phyloP scores from a whole-genome alignment of 2,329 filamentous ascomycete species.

The Curvularia sp. region DNA sequence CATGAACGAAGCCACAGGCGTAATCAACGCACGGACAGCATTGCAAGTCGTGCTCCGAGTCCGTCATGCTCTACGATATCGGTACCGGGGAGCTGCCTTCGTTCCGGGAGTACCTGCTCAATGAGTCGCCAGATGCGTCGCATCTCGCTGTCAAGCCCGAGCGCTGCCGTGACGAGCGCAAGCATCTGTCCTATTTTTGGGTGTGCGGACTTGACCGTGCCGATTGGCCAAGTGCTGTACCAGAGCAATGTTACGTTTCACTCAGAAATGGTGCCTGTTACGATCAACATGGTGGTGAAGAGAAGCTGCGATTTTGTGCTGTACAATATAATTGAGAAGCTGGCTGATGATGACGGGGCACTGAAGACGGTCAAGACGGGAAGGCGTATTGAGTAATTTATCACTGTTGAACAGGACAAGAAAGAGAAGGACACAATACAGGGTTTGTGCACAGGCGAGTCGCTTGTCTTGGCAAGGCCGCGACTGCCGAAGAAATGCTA shows the following conservation, averaged over 20 bases:
- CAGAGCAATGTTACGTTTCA: constrained; percentile 51
- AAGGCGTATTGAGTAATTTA: constrained; percentile 34
- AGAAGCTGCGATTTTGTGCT: constrained; percentile 56
- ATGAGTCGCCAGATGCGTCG: constrained; percentile 40
- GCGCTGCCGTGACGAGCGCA: constrained; percentile 43
- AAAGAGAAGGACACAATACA: too few relatives aligned
- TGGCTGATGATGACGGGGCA: constrained; percentile 52
- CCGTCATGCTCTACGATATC: constrained; percentile 54
- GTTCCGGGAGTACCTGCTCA: constrained; percentile 50
- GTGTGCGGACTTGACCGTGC: constrained; percentile 53
- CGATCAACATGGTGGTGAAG: constrained; percentile 53
- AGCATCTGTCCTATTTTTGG: constrained; percentile 50
- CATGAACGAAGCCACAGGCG: constrained; percentile 36
- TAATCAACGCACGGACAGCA: constrained; percentile 47
- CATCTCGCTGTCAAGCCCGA: constrained; percentile 45
- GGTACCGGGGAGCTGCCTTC: constrained; percentile 54
- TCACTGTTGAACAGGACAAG: not conserved
- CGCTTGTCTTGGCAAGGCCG: not conserved
- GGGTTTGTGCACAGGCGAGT: not conserved
- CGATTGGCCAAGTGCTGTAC: constrained; percentile 55
- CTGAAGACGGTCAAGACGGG: constrained; percentile 52
- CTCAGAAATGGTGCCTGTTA: constrained; percentile 54
- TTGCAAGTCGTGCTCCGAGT: constrained; percentile 50
- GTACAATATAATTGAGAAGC: constrained; percentile 52
- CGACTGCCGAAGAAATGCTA: not conserved